These are phyloP conservation scores for Paspalum vaginatum DNA, from an alignment of 176 grass and related monocot species.

Conservation along the genomic window DNA sequence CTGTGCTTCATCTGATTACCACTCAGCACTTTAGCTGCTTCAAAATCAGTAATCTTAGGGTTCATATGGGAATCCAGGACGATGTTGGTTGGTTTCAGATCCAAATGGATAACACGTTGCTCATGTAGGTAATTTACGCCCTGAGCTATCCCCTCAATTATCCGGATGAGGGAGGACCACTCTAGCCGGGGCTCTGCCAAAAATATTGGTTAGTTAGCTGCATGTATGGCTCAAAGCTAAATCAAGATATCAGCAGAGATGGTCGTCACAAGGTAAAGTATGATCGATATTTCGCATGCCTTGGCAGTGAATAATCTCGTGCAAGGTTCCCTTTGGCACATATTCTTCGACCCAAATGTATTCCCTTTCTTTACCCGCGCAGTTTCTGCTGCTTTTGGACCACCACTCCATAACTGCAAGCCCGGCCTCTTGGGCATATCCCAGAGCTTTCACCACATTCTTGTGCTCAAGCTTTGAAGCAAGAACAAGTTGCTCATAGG, in stretches of 20 bases:
- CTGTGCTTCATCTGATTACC: neutral
- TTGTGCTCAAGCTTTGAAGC: neutral
- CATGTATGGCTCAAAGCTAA: neutral
- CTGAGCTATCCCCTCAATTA: neutral
- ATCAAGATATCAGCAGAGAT: neutral
- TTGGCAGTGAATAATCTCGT: neutral
- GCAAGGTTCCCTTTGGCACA: neutral
- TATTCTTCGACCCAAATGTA: conserved; percentile 2
- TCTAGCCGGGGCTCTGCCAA: neutral
- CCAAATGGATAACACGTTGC: neutral
- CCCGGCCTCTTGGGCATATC: neutral
- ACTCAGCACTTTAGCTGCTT: neutral
- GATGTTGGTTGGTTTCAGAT: conserved; percentile 3
- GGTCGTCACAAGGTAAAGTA: too few species aligned
- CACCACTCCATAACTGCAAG: neutral
- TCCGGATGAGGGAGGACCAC: neutral
- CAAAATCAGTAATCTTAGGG: conserved; percentile 9
- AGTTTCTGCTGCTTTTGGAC: neutral
- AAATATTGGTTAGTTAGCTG: neutral
- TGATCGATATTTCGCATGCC: too few species aligned
- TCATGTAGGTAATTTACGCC: neutral
- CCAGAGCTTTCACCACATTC: neutral
- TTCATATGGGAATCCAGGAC: neutral
- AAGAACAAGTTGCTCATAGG: neutral
- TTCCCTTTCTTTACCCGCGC: neutral